Evolutionary conservation across 371 early-diverging fungal genomes (phyloP), one percentile per base, ranked within the genome.

Genomic region (Polyrhizophydium stewartii): DNA sequence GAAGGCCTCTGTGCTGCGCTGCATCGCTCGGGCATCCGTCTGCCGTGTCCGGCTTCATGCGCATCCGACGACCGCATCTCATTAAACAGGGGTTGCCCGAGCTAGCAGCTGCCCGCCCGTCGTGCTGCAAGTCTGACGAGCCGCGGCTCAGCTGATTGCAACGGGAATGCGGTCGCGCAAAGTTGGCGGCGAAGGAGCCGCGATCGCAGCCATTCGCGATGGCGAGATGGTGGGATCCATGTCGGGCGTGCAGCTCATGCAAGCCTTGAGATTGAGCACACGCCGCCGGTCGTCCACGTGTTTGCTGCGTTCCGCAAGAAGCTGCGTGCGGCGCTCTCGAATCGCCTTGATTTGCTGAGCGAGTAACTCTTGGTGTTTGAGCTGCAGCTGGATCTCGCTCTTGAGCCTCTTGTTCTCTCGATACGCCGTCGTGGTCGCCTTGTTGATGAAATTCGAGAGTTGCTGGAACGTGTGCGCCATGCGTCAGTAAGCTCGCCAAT

Each of bases 211-310:
- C 24, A 22, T 25, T 51, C 17, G 51, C 51, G 16, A 17, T 22
- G 51, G 19, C 19, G 56, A 22, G n/a, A 33, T 21, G 17, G 25
- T 53, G 58, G 22, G n/a, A 21, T 71, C 71, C 71, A 71, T 74
- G 13, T 74, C 71, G 13, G 74, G 74, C 19, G 74, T 68, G 59
- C 74, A 74, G 5, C 62, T 70, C 71, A 74, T 71, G 38, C 50
- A 63, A 3, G 65, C 58, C 38, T 57, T 58, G 16, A 74, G 47
- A 13, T 52, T 35, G 55, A 71, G 46, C 10, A 74, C 74, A 9
- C 41, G 22, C 25, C 68, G 35, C 22, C 71, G 57, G 16, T 32
- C 41, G 45, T 74, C 74, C 19, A 25, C 55, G n/a, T 50, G 2
- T 25, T 31, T 51, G 21, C 30, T 28, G 19, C 43, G 7, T 12